A percentile compares a stretch with the other conserved stretches of the same genome.
These are phyloP conservation scores for Penicillium sp. DNA, from an alignment of 2,329 filamentous ascomycete genomes.

Conservation along the genomic window DNA sequence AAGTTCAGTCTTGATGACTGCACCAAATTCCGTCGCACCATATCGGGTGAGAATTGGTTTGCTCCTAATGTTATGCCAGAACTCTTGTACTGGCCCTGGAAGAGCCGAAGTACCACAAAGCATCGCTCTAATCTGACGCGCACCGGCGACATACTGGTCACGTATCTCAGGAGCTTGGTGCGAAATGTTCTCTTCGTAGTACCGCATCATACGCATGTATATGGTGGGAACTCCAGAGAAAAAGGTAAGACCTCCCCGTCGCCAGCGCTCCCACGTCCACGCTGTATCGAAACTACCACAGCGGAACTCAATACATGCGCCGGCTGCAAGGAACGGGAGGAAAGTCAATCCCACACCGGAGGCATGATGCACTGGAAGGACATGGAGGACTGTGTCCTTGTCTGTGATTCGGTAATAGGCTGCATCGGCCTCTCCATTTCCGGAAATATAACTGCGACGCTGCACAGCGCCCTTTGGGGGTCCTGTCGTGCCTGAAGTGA, in stretches of 20 bases:
- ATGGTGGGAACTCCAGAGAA: conserved; percentile 51
- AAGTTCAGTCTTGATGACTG: conserved; percentile 42
- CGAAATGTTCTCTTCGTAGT: conserved; percentile 36
- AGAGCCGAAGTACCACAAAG: conserved; percentile 46
- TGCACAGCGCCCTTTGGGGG: conserved; percentile 40
- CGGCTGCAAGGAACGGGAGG: conserved; percentile 47
- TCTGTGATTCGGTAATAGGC: conserved; percentile 38
- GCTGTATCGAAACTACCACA: conserved; percentile 41
- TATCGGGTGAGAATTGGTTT: conserved; percentile 43
- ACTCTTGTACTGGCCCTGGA: conserved; percentile 50
- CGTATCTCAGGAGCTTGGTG: conserved; percentile 17
- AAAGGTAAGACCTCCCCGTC: conserved; percentile 38
- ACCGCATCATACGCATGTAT: conserved; percentile 46
- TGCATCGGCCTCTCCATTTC: conserved; percentile 23
- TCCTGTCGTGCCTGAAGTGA: conserved; percentile 37
- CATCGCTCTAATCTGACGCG: conserved; percentile 21
- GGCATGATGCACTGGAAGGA: conserved; percentile 48
- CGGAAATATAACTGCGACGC: conserved; percentile 33
- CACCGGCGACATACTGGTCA: conserved; percentile 42
- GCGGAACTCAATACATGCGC: conserved; percentile 44
- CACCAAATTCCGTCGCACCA: conserved; percentile 45
- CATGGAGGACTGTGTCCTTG: conserved; percentile 39
- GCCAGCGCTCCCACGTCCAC: conserved; percentile 47
- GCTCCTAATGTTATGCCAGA: conserved; percentile 37
- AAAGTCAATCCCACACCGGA: conserved; percentile 41